Evolutionary conservation across 495 filamentous ascomycete species (phyloP), one percentile per base, ranked within the genome.

Genomic region (Penicillium crystallinum): DNA sequence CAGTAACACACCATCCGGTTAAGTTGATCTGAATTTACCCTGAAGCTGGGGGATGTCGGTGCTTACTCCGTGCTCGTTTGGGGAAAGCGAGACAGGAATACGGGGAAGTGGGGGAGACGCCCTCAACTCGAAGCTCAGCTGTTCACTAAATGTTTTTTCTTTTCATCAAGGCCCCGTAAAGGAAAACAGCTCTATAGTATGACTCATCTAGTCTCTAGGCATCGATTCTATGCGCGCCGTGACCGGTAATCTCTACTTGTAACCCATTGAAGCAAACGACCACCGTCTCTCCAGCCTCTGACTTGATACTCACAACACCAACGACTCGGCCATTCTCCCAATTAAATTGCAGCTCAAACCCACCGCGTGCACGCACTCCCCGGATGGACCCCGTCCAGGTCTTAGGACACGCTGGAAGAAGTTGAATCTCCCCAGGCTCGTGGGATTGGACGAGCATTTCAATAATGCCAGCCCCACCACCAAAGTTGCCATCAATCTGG

Each of bases 401-500:
- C n/a, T 36, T 39, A 12, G 75, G 73, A 49, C 72, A 69, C 21
- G 75, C 73, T 11, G 75, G 75, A 23, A 75, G 62, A 7, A 77
- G 58, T 23, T 73, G 67, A 42, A 77, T 71, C 9, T 68, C 40
- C 6, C 64, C 67, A 15, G 68, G 64, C 38, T 70, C 65, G 46
- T 80, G 76, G 38, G 71, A 76, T 58, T 80, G 77, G 17, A 81
- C 43, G 18, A 81, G 50, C 72, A 75, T 75, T 57, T 80, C 78
- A 9, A 73, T 55, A 19, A 81, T 69, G 4, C 69, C 76, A 6
- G 75, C 72, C 4, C 64, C 67, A 21, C 68, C 69, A 1, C 78
- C 78, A 58, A 78, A 79, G 53, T 79, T 80, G 6, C 77, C 78
- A 53, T 81, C 78, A 27, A 81, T 80, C 57, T 80, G 76, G 35